phyloP scores from a whole-genome alignment of 2,329 filamentous ascomycete species.

The Penicillium sp. region DNA sequence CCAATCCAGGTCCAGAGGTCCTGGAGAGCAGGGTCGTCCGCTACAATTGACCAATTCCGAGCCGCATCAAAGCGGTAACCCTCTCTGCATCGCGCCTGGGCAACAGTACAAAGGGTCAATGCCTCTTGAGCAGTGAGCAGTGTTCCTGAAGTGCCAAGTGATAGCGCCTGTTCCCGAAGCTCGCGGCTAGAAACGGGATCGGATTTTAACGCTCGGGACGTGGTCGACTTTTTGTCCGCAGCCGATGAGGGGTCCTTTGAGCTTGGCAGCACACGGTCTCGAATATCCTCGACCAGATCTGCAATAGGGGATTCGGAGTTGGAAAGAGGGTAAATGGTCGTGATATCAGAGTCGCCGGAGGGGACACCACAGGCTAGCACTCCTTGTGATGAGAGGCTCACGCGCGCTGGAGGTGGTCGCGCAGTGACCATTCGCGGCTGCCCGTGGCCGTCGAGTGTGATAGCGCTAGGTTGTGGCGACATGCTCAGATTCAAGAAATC shows the following conservation, averaged over 20 bases:
- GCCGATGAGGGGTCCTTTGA: conserved; percentile 12
- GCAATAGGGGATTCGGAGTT: conserved; percentile 31
- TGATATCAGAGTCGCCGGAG: conserved; percentile 32
- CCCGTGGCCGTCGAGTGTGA: conserved; percentile 56
- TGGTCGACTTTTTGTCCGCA: conserved; percentile 7
- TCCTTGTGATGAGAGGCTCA: conserved; percentile 42
- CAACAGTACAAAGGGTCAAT: conserved; percentile 45
- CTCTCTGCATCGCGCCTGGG: conserved; percentile 54
- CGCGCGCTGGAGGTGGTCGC: conserved; percentile 43
- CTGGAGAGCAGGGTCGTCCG: conserved; percentile 58
- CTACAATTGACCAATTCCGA: conserved; percentile 57
- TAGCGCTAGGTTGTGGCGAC: conserved; percentile 52
- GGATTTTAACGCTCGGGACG: conserved; percentile 4
- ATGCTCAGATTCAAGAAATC: conserved; percentile 58
- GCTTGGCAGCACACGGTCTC: conserved; percentile 23
- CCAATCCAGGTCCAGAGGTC: conserved; percentile 62
- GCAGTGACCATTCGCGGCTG: conserved; percentile 53
- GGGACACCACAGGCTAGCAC: conserved; percentile 35
- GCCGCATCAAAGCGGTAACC: conserved; percentile 56
- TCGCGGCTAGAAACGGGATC: conserved; percentile 42
- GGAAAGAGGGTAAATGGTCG: conserved; percentile 33
- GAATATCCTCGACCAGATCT: conserved; percentile 32
- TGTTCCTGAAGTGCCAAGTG: conserved; percentile 29
- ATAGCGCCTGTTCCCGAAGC: conserved; percentile 37
- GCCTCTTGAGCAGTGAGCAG: conserved; percentile 41